Evolutionary conservation across 225 moss, liverwort and hornwort genomes (phyloP).

Genomic region (Ulota crispa): DNA sequence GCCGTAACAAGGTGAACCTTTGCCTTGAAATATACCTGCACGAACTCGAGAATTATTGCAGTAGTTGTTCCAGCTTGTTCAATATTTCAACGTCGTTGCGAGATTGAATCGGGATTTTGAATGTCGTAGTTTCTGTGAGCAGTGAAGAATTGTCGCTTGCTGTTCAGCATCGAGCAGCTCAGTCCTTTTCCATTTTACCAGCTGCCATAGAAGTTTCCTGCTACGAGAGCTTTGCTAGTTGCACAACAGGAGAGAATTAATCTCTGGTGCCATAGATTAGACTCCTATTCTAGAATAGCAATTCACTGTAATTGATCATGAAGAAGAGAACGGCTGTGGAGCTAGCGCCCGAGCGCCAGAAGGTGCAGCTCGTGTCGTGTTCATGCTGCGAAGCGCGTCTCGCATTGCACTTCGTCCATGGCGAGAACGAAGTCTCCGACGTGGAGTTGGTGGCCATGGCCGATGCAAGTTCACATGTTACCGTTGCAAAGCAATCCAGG

Average conservation of each 20-base stretch:
- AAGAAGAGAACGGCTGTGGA: slow-evolving; percentile 45
- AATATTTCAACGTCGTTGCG: not conserved
- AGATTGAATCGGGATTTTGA: not conserved
- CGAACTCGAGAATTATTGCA: not conserved
- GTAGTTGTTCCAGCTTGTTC: not conserved
- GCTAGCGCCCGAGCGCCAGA: slow-evolving; percentile 25
- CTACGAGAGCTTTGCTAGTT: not conserved
- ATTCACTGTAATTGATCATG: slow-evolving; percentile 15
- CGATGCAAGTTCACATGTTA: not conserved
- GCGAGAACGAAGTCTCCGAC: slow-evolving; percentile 48
- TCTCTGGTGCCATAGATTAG: not conserved
- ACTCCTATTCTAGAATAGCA: not conserved
- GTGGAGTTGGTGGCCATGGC: slow-evolving; percentile 27
- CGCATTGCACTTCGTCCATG: slow-evolving; percentile 48
- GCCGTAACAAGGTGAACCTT: not conserved
- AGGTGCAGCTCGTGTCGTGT: slow-evolving; percentile 53
- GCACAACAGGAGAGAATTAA: not conserved
- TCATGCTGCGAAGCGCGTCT: slow-evolving; percentile 57
- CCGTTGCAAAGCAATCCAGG: slow-evolving; percentile 25
- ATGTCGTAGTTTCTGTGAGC: not conserved
- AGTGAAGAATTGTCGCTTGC: not conserved
- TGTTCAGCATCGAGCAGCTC: not conserved
- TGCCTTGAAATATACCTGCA: not conserved
- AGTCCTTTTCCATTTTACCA: not conserved
- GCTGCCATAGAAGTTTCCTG: not conserved